These are phyloP conservation scores for Ensete glaucum DNA, from an alignment of 176 grass and related monocot species.

Conservation along the genomic window DNA sequence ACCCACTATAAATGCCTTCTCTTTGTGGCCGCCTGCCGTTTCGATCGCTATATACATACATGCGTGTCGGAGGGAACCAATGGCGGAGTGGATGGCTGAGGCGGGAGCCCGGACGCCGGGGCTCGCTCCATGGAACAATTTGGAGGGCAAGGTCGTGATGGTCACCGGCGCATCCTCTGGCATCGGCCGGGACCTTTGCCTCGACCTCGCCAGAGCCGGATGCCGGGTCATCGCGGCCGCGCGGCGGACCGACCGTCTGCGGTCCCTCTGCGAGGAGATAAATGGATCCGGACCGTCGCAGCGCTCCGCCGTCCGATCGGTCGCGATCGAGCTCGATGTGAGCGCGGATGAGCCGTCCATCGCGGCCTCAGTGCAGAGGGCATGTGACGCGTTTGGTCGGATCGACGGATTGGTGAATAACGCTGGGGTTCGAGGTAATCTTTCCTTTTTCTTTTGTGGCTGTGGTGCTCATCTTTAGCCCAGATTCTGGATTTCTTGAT, in stretches of 20 bases:
- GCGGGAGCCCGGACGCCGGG: background rate
- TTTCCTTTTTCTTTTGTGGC: background rate
- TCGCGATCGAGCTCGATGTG: conserved; percentile 51
- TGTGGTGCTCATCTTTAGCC: background rate
- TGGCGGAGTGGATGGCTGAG: background rate
- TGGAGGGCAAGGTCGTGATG: conserved; percentile 72
- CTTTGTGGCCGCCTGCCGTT: too few species aligned
- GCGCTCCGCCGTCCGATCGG: background rate
- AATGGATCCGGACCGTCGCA: conserved; percentile 20
- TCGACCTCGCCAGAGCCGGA: conserved; percentile 51
- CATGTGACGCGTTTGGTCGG: conserved; percentile 65
- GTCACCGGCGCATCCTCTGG: conserved; percentile 88
- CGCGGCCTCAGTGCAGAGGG: conserved; percentile 37
- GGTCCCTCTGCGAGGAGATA: conserved; percentile 79
- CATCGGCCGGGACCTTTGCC: conserved; percentile 70
- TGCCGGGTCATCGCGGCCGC: conserved; percentile 60
- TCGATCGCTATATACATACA: too few species aligned
- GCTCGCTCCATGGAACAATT: conserved; percentile 35
- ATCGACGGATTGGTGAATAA: conserved; percentile 80
- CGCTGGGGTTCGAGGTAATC: conserved; percentile 73
- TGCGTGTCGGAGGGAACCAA: background rate
- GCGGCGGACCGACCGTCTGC: conserved; percentile 57
- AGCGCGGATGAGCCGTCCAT: conserved; percentile 31
- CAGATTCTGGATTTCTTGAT: background rate
- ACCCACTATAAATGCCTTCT: too few species aligned